Base-by-base conservation (phyloP, 2,329 filamentous ascomycete species). In the Aureobasidium sp. region DNA sequence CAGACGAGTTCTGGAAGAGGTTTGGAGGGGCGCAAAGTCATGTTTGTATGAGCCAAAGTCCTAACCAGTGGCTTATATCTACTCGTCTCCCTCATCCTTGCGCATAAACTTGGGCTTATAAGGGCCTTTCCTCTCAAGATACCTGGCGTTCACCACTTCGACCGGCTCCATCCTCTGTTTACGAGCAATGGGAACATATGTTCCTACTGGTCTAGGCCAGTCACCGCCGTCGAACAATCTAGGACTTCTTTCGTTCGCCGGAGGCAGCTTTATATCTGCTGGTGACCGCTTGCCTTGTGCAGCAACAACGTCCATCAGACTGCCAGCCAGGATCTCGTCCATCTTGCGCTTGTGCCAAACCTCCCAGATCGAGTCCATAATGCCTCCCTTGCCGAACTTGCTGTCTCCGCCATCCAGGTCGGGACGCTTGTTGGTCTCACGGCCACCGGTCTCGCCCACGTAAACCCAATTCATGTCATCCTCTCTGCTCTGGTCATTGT, bases 291-390 rank as follows among this genome's bases (percentile, higher is more conserved):
- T 64, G 3, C 78, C 77, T 62, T 77, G 72, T 9, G 41, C 66
- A 5, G 83, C 78, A 20, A 82, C 78, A 53, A 87, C 75, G 69
- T 89, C 84, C 64, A 97, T 78, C 56, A 99, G 77, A 67, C 85
- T 84, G 63, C 84, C 86, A 0, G 90, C 86, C 62, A 99, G 79
- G 59, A 96, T 78, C 79, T 97, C 94, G 70, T 97, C 92, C 67
- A 97, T 89, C 79, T 96, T 96, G 60, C 84, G 81, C 70, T 86
- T 84, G 64, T 90, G 84, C 93, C 94, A 99, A 26, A 86, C 77
- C 64, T 82, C 80, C 94, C 94, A 99, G 52, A 95, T 73, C 63
- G 87, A 83, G 67, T 91, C 87, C 66, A 92, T 81, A 39, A 93
- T 78, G 32, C 87, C 85, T 65, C 82, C 79, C 57, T 81, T 73